phyloP scores from a whole-genome alignment of 2,329 filamentous ascomycete species.

The Clarireedia homoeocarpa region DNA sequence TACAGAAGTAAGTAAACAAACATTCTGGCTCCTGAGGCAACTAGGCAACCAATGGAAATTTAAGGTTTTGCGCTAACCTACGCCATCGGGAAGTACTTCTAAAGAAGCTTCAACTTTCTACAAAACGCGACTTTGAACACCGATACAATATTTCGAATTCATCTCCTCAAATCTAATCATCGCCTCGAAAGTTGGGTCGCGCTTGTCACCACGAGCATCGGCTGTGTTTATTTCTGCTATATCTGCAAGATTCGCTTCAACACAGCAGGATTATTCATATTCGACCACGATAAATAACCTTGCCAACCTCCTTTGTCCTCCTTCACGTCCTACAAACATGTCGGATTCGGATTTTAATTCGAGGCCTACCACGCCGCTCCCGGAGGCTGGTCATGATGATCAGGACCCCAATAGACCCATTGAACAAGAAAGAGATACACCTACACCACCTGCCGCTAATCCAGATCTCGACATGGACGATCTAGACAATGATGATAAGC shows the following conservation, averaged over 20 bases:
- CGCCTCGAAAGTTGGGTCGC: not conserved
- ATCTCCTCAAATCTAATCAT: not conserved
- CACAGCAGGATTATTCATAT: not conserved
- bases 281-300: not conserved
- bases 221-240: no score
- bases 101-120: not conserved
- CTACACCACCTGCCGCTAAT: conserved; percentile 17
- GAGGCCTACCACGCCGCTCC: conserved; percentile 17
- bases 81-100: not conserved
- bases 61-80: conserved; percentile 10
- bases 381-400: conserved; percentile 17
- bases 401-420: conserved; percentile 14
- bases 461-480: conserved; percentile 27
- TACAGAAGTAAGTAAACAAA: not conserved
- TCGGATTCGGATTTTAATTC: conserved; percentile 23
- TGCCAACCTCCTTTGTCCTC: not conserved
- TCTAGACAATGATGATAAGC: conserved; percentile 15
- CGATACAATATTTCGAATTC: not conserved
- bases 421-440: conserved; percentile 20
- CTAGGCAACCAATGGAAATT: conserved; percentile 10
- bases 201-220: no score
- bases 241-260: not conserved
- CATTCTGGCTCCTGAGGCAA: conserved; percentile 9
- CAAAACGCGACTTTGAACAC: not conserved
- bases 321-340: conserved; percentile 16